Evolutionary conservation across 176 grass and related monocot species (phyloP).

Genomic region (Triticum timopheevii): DNA sequence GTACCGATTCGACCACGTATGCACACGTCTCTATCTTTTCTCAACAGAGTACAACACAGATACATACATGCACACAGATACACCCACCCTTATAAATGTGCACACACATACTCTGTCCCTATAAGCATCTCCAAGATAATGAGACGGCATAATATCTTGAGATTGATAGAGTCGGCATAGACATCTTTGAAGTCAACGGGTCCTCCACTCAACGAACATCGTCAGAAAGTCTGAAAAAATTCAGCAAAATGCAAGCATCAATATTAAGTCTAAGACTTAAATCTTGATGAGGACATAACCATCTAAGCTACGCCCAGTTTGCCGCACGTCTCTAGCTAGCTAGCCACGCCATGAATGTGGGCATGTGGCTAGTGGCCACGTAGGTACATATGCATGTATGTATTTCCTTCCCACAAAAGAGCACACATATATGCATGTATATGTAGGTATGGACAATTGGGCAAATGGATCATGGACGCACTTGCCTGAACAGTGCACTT

Average conservation of each 20-base stretch:
- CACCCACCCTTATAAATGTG: too few species aligned
- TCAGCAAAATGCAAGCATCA: too few species aligned
- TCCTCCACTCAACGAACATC: too few species aligned
- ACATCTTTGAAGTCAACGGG: accelerated
- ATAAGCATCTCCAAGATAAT: accelerated
- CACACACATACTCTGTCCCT: accelerated
- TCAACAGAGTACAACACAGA: too few species aligned
- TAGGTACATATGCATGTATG: neutral
- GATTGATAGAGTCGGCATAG: too few species aligned
- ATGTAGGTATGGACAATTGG: neutral
- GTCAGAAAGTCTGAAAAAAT: too few species aligned
- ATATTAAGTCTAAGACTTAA: too few species aligned
- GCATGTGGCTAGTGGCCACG: neutral
- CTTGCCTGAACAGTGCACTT: neutral
- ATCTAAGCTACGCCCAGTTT: too few species aligned
- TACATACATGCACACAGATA: accelerated
- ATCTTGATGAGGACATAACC: too few species aligned
- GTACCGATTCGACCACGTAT: neutral
- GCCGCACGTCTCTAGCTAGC: neutral
- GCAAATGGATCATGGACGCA: neutral
- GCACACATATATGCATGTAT: neutral
- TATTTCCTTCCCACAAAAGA: neutral
- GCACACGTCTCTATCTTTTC: neutral
- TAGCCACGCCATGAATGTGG: neutral
- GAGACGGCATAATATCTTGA: too few species aligned